A percentile compares a stretch with the other conserved stretches of the same genome.
These are phyloP conservation scores for Leucoagaricus sp. DNA, from an alignment of 1,284 basidiomycete genomes.

Conservation along the genomic window DNA sequence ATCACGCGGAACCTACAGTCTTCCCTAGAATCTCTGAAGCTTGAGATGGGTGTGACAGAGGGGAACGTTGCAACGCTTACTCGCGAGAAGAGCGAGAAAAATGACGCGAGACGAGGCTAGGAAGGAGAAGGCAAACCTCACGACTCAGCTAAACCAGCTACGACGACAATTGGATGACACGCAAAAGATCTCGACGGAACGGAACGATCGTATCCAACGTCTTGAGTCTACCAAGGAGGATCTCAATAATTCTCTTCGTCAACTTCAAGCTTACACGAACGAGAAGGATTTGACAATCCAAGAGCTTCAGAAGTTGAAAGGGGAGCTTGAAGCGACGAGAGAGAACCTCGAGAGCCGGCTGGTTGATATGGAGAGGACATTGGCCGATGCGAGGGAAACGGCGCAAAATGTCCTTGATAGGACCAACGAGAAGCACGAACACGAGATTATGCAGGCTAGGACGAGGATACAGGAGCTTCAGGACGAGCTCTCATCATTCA, in stretches of 20 bases:
- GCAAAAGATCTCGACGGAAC: not conserved
- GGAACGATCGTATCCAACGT: not conserved
- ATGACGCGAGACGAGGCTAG: not conserved
- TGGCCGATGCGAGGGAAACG: not conserved
- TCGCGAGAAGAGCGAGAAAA: not conserved
- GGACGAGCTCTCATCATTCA: constrained; percentile 1
- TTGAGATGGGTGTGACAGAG: not conserved
- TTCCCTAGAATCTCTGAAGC: not conserved
- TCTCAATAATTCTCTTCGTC: not conserved
- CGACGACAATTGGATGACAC: not conserved
- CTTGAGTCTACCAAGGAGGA: not conserved
- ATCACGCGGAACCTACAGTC: constrained; percentile 6
- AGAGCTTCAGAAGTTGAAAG: not conserved
- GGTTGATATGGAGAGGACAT: not conserved
- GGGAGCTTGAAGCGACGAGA: constrained; percentile 1
- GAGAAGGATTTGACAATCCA: not conserved
- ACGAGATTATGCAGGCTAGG: constrained; percentile 2
- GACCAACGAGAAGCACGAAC: not conserved
- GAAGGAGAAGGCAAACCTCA: not conserved
- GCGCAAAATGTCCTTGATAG: not conserved
- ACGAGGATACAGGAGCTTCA: constrained; percentile 4
- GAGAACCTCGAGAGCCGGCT: not conserved
- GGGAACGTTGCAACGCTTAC: not conserved
- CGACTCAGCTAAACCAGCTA: not conserved
- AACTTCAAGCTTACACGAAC: not conserved